A percentile compares a stretch with the other conserved stretches of the same genome.
Evolutionary conservation across 805 yeast species (phyloP).

Genomic region (Sugiyamaella valdiviana): DNA sequence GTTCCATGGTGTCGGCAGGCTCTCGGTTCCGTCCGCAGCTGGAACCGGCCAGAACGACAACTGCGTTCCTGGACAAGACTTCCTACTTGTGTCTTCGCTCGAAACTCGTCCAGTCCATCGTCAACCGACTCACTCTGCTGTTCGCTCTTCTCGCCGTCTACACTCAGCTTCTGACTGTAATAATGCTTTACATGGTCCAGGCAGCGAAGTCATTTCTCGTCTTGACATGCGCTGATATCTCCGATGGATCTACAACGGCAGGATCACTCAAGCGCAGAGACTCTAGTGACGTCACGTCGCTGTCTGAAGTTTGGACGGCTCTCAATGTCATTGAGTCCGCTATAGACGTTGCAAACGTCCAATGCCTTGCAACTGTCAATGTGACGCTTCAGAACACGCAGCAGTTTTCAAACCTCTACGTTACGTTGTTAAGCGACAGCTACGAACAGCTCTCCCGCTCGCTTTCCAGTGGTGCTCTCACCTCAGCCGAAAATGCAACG

Average conservation of each 20-base stretch:
- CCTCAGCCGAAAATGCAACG: conserved; percentile 11
- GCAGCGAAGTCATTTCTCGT: not conserved
- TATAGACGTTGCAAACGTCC: conserved; percentile 7
- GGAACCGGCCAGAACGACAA: not conserved
- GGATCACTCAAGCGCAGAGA: not conserved
- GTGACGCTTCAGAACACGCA: conserved; percentile 11
- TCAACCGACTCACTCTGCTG: conserved; percentile 18
- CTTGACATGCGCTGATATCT: not conserved
- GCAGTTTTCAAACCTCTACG: conserved; percentile 1
- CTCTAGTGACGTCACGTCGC: not conserved
- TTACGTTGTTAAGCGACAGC: conserved; percentile 4
- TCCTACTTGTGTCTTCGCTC: conserved; percentile 20
- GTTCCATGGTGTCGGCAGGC: not conserved
- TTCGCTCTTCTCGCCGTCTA: conserved; percentile 13
- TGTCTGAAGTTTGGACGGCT: not conserved
- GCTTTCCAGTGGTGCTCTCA: not conserved
- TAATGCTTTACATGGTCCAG: not conserved
- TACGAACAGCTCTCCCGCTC: conserved; percentile 7
- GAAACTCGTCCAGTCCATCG: conserved; percentile 13
- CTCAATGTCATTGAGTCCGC: not conserved
- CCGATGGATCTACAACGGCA: not conserved
- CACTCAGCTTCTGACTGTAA: conserved; percentile 9
- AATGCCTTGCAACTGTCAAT: conserved; percentile 11
- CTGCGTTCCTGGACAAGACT: conserved; percentile 15
- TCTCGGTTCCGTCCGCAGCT: not conserved